These are phyloP conservation scores for Obelidium mucronatum DNA, from an alignment of 192 early-diverging fungal genomes.

Conservation along the genomic window DNA sequence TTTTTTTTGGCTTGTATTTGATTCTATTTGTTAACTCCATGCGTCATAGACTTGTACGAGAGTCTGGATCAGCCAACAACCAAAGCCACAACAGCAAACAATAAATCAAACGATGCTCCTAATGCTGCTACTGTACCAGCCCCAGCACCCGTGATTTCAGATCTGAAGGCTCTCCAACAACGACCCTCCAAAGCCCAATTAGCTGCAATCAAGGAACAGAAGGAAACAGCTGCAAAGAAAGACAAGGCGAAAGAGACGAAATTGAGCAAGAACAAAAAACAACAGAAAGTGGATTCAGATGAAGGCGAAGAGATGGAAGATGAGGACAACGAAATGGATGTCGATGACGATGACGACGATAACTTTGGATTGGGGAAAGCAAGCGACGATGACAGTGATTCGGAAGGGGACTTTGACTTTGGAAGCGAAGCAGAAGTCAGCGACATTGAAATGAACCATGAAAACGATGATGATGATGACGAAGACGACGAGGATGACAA, in stretches of 20 bases:
- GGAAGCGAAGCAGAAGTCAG: constrained; percentile 10
- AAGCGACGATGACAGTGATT: constrained; percentile 19
- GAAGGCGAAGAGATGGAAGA: constrained; percentile 29
- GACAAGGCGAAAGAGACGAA: background rate
- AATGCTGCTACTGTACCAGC: background rate
- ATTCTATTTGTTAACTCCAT: background rate
- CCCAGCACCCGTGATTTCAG: background rate
- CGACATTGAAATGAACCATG: constrained; percentile 2
- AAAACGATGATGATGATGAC: background rate
- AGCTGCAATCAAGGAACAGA: background rate
- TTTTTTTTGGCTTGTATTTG: background rate
- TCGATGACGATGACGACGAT: constrained; percentile 24
- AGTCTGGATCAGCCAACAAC: constrained; percentile 10
- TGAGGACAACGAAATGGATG: constrained; percentile 7
- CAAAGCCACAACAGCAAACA: too few relatives aligned
- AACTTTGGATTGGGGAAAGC: background rate
- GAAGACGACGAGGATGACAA: constrained; percentile 28
- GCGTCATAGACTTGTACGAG: constrained; percentile 4
- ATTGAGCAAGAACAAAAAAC: background rate
- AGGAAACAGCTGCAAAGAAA: background rate
- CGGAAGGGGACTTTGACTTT: constrained; percentile 32
- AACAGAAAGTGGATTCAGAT: background rate
- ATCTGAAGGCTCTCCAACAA: constrained; percentile 19
- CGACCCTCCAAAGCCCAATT: background rate
- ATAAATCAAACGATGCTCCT: background rate